phyloP scores from a whole-genome alignment of 805 yeast genomes.

The Saccharomycopsis oosterbeekiorum region DNA sequence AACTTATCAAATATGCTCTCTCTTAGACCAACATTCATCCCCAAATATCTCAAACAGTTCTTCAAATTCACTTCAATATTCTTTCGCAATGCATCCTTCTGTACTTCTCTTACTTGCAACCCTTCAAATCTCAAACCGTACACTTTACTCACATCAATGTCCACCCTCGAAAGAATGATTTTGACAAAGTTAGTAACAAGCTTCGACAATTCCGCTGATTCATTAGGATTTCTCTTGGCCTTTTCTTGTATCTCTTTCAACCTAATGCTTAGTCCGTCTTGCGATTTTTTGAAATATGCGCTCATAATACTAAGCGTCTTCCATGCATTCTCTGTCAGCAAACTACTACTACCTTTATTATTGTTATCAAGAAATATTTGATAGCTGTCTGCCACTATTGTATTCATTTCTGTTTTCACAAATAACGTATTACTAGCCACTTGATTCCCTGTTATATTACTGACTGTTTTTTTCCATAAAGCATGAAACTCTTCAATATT shows the following conservation, averaged over 20 bases:
- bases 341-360: too few relatives aligned
- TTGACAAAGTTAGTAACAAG: constrained; percentile 9
- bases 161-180: constrained; percentile 10
- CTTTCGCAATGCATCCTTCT: neutral
- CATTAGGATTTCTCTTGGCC: constrained; percentile 10
- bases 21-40: constrained; percentile 15
- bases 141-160: constrained; percentile 12
- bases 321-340: constrained; percentile 7
- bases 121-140: neutral
- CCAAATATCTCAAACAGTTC: constrained; percentile 11
- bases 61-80: constrained; percentile 7
- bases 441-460: neutral
- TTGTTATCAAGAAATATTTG: constrained; percentile 12
- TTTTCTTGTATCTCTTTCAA: constrained; percentile 8
- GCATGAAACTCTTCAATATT: neutral
- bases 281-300: constrained; percentile 14
- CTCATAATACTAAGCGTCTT: constrained; percentile 6
- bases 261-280: neutral
- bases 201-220: constrained; percentile 9
- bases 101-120: neutral
- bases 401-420: constrained; percentile 8
- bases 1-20: constrained; percentile 16
- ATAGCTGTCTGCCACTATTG: constrained; percentile 16
- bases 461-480: constrained; percentile 1
- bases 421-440: neutral